Conservation (phyloP, 495 filamentous ascomycete species). For the Hypoxylon perforatum region DNA sequence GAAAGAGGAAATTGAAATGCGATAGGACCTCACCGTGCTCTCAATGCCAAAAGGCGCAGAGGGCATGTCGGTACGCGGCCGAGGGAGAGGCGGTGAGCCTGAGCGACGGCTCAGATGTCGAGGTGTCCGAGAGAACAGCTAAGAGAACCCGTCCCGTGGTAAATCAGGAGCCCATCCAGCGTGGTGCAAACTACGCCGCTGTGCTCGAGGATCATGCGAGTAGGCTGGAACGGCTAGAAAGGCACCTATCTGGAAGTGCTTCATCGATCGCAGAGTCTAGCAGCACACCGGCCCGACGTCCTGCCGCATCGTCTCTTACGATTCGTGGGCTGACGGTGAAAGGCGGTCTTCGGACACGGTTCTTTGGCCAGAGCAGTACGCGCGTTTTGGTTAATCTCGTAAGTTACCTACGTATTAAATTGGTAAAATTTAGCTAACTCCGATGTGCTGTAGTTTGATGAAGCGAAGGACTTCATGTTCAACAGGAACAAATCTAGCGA, state of each 20-base stretch:
- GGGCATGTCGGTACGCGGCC: constrained; percentile 49
- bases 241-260: constrained; percentile 39
- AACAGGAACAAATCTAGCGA: constrained; percentile 42
- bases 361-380: constrained; percentile 47
- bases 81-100: constrained; percentile 45
- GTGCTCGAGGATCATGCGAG: constrained; percentile 47
- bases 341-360: constrained; percentile 45
- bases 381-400: constrained; percentile 52
- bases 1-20: constrained; percentile 69
- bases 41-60: constrained; percentile 65
- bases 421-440: constrained; percentile 22
- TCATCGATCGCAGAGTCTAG: constrained; percentile 35
- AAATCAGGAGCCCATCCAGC: constrained; percentile 28
- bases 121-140: constrained; percentile 41
- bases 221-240: constrained; percentile 51
- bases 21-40: constrained; percentile 67
- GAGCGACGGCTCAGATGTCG: constrained; percentile 51
- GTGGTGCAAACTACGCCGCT: constrained; percentile 23
- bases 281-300: constrained; percentile 25
- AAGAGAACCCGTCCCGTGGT: constrained; percentile 44
- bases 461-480: constrained; percentile 51
- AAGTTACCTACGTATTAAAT: no score
- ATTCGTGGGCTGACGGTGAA: constrained; percentile 50
- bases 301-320: constrained; percentile 41
- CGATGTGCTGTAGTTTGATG: constrained; percentile 46